Conservation (phyloP, 768 basidiomycete genomes). For the Mycena haematopus region DNA sequence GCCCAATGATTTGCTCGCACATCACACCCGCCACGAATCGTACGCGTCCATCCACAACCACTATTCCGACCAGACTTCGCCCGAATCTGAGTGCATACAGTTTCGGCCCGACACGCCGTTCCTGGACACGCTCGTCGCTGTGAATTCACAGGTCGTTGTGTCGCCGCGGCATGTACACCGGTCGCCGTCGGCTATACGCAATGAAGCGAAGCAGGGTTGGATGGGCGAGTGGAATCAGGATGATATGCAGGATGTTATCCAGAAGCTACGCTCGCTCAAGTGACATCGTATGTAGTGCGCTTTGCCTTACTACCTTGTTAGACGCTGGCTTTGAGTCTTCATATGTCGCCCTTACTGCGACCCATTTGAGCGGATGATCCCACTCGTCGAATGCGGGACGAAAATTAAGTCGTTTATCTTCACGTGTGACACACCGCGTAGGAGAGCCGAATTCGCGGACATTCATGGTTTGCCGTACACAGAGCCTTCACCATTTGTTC, state of each 20-base stretch:
- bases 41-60: slow-evolving; percentile 15
- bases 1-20: not conserved
- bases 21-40: not conserved
- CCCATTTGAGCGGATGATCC: no score
- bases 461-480: no score
- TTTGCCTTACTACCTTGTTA: no score
- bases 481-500: no score
- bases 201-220: slow-evolving; percentile 17
- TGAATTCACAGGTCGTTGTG: slow-evolving; percentile 13
- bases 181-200: slow-evolving; percentile 5
- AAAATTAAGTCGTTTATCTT: no score
- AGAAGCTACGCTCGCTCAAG: slow-evolving; percentile 17
- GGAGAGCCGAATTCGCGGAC: no score
- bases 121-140: slow-evolving; percentile 17
- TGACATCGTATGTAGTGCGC: not conserved
- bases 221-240: slow-evolving; percentile 25
- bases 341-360: no score
- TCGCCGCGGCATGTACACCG: not conserved
- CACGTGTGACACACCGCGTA: no score
- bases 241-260: slow-evolving; percentile 22
- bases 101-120: slow-evolving; percentile 22
- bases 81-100: not conserved
- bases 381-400: no score
- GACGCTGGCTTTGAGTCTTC: no score
- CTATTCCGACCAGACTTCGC: not conserved